Base-by-base conservation (phyloP, 495 filamentous ascomycete species). In the Recurvomyces mirabilis region DNA sequence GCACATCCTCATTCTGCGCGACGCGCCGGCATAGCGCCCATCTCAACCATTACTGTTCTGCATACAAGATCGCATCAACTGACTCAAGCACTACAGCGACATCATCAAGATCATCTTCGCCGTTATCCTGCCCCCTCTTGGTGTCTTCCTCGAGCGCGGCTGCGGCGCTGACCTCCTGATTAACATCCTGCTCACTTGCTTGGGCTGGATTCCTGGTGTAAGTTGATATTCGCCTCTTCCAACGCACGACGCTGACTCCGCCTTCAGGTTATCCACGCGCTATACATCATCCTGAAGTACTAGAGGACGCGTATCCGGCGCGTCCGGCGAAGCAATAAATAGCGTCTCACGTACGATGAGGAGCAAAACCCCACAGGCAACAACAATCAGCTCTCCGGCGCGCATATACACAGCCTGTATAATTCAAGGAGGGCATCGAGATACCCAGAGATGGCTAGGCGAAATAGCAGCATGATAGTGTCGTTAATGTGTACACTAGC, bases 51-150 rank as follows among this genome's bases (percentile, higher is more conserved):
- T 7, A 29, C 26, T n/a, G 26, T 29, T 7, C 26, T 29, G n/a
- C n/a, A n/a, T n/a, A n/a, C n/a, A 7, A 29, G 26, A 29, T 7
- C n/a, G 11, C 7, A 36, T 6, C 15, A 9, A 19, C 33, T 36
- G 17, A 36, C 33, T n/a, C 11, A 44, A 46, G 30, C 35, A n/a
- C 32, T 18, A 35, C 54, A 88, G 84, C 65, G 85, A 93, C 61
- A 84, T 89, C 72, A 80, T 79, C 81, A 89, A 93, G 71, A 87
- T 93, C 72, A 77, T 91, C 66, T 69, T 88, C 60, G 82, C 85
- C 68, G 70, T 93, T 68, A 65, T 93, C 69, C 71, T 93, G 38
- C 88, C 88, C 29, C 88, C 88, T 51, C 71, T 93, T 25, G 85
- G 86, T 63, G 88, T 93, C 60, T 93, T 94, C 73, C 75, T 93